Evolutionary conservation across 1,139 yeast genomes (phyloP).

Genomic region (Geotrichum cucujoidarum): DNA sequence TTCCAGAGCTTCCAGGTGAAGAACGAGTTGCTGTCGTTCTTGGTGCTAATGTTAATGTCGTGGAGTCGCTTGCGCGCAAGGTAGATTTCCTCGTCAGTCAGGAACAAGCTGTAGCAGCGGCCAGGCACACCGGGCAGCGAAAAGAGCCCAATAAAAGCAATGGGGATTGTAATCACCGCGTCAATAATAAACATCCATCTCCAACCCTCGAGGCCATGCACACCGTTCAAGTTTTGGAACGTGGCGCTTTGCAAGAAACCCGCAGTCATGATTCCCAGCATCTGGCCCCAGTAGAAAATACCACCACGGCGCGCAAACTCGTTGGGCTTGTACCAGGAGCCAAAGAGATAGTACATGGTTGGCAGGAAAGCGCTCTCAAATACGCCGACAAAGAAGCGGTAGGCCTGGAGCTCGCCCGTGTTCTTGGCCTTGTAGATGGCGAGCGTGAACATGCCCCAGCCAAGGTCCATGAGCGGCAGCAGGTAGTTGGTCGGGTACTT

Average conservation of each 20-base stretch:
- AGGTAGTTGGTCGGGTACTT: constrained; percentile 51
- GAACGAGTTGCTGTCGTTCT: constrained; percentile 14
- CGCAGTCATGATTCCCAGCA: constrained; percentile 56
- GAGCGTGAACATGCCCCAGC: constrained; percentile 65
- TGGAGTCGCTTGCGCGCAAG: constrained; percentile 49
- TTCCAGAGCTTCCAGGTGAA: constrained; percentile 41
- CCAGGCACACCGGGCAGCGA: constrained; percentile 65
- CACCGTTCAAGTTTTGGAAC: constrained; percentile 44
- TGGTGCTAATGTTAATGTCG: constrained; percentile 11
- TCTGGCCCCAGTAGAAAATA: constrained; percentile 56
- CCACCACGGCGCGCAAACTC: constrained; percentile 60
- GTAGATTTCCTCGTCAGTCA: constrained; percentile 59
- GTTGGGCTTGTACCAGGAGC: constrained; percentile 55
- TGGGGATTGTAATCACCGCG: constrained; percentile 53
- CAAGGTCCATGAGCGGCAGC: constrained; percentile 54
- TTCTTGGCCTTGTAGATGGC: constrained; percentile 47
- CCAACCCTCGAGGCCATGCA: constrained; percentile 56
- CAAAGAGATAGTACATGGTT: constrained; percentile 57
- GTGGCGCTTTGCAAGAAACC: constrained; percentile 64
- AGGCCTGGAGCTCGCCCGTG: constrained; percentile 49
- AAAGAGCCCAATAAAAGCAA: constrained; percentile 60
- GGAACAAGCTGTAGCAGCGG: constrained; percentile 45
- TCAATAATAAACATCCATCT: constrained; percentile 71
- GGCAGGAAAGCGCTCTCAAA: constrained; percentile 60
- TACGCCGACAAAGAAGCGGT: constrained; percentile 57